phyloP scores from a whole-genome alignment of 208 protist species.

The Leishmania turanica region DNA sequence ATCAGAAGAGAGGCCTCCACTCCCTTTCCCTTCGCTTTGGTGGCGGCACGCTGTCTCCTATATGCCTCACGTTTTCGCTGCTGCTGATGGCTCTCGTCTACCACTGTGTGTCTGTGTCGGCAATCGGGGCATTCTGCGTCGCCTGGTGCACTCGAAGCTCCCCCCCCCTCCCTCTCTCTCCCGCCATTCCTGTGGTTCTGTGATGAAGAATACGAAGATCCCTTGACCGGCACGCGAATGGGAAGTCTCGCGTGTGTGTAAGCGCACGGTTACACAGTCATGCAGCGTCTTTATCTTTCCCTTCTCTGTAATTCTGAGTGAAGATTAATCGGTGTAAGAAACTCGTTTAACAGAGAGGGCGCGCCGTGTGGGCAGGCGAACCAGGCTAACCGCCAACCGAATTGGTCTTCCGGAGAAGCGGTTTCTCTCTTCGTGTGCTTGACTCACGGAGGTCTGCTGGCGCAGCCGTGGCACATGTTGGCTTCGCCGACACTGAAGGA shows the following conservation, averaged over 20 bases:
- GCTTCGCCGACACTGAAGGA: neutral
- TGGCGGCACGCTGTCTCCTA: neutral
- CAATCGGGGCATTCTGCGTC: neutral
- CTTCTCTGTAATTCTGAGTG: neutral
- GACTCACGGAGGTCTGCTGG: neutral
- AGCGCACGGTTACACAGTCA: neutral
- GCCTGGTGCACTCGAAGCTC: neutral
- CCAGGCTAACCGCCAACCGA: neutral
- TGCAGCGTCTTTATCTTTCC: neutral
- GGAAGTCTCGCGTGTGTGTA: neutral
- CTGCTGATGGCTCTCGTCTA: neutral
- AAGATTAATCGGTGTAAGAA: slow-evolving; percentile 4
- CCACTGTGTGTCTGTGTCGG: neutral
- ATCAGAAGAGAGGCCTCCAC: neutral
- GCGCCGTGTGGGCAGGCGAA: neutral
- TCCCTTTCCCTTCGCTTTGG: neutral
- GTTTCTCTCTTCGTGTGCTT: neutral
- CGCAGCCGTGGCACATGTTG: neutral
- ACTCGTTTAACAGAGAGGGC: neutral
- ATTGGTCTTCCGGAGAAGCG: neutral
- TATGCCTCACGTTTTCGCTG: neutral
- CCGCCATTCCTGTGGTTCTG: neutral
- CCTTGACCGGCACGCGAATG: neutral
- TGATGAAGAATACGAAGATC: neutral
- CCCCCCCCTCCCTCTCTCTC: neutral